Conservation (phyloP, 345 rosid genomes). For the Orychophragmus violaceus region DNA sequence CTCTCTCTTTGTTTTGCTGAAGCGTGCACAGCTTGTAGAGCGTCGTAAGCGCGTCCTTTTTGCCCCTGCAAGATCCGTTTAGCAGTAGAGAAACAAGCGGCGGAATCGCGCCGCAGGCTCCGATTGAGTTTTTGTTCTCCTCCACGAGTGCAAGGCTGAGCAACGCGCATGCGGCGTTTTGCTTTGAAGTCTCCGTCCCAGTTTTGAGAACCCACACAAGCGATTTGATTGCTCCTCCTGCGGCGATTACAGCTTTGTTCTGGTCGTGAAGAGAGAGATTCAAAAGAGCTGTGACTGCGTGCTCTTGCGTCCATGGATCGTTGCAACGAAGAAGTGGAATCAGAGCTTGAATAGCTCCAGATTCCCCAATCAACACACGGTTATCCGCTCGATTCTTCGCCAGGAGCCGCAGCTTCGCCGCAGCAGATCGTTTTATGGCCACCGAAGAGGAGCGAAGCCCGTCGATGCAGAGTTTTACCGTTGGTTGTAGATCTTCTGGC, state of each 20-base stretch:
- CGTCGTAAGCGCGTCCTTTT: conserved; percentile 85
- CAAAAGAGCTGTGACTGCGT: conserved; percentile 81
- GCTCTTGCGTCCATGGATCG: conserved; percentile 95
- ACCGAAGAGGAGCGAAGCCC: conserved; percentile 70
- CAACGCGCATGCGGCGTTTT: conserved; percentile 89
- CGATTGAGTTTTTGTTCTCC: conserved; percentile 79
- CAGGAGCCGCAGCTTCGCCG: conserved; percentile 75
- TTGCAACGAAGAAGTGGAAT: conserved; percentile 73
- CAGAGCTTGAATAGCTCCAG: conserved; percentile 84
- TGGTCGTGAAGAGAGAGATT: conserved; percentile 76
- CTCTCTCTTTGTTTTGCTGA: conserved; percentile 83
- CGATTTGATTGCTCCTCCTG: conserved; percentile 78
- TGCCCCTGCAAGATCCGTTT: conserved; percentile 74
- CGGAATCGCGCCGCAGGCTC: conserved; percentile 90
- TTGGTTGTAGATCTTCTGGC: conserved; percentile 95
- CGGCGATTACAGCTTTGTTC: conserved; percentile 53
- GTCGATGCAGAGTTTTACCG: conserved; percentile 84
- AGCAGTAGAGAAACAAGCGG: conserved; percentile 81
- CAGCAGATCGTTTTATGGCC: conserved; percentile 82
- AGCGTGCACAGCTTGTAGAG: conserved; percentile 83
- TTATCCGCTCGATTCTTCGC: conserved; percentile 89
- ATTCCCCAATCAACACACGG: conserved; percentile 80
- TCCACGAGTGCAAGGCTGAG: conserved; percentile 77
- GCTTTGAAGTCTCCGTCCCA: conserved; percentile 93
- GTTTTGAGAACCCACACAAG: conserved; percentile 81